phyloP scores from a whole-genome alignment of 139 green algal species.

The Haematococcus sp. region DNA sequence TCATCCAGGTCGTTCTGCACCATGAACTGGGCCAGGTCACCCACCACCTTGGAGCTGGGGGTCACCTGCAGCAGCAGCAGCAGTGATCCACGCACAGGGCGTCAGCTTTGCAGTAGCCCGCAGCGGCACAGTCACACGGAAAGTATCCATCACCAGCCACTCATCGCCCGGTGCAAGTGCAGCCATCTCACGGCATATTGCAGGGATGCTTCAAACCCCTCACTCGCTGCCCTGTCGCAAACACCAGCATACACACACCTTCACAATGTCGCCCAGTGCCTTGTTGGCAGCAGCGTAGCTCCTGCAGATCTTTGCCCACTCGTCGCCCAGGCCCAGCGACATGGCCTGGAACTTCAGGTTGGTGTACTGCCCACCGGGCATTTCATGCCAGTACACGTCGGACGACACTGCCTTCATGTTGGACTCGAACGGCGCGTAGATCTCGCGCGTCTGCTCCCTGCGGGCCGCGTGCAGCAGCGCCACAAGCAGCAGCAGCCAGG shows the following conservation, averaged over 20 bases:
- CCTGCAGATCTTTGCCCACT: slow-evolving; percentile 83
- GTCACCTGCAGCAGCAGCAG: slow-evolving; percentile 32
- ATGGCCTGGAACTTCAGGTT: slow-evolving; percentile 55
- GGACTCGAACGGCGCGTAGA: slow-evolving; percentile 92
- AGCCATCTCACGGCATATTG: too few relatives aligned
- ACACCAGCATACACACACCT: slow-evolving; percentile 61
- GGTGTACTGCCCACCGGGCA: slow-evolving; percentile 77
- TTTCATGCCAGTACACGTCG: slow-evolving; percentile 94
- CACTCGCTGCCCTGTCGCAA: too few relatives aligned
- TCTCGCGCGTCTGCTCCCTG: slow-evolving; percentile 71
- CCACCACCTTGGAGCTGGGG: slow-evolving; percentile 64
- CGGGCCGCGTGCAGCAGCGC: slow-evolving; percentile 6
- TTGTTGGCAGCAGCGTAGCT: slow-evolving; percentile 87
- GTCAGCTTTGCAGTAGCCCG: neutral
- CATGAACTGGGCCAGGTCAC: slow-evolving; percentile 96
- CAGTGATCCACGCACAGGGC: neutral
- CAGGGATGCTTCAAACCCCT: too few relatives aligned
- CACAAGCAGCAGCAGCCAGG: too few relatives aligned
- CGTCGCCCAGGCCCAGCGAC: slow-evolving; percentile 74
- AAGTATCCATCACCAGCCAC: neutral
- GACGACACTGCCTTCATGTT: slow-evolving; percentile 57
- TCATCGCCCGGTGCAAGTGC: neutral
- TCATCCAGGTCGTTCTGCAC: slow-evolving; percentile 88
- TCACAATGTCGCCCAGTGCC: slow-evolving; percentile 90
- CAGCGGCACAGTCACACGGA: neutral